A percentile compares a stretch with the other conserved stretches of the same genome.
Conservation (phyloP, 176 grass and related monocot genomes). For the Oryza rufipogon region DNA sequence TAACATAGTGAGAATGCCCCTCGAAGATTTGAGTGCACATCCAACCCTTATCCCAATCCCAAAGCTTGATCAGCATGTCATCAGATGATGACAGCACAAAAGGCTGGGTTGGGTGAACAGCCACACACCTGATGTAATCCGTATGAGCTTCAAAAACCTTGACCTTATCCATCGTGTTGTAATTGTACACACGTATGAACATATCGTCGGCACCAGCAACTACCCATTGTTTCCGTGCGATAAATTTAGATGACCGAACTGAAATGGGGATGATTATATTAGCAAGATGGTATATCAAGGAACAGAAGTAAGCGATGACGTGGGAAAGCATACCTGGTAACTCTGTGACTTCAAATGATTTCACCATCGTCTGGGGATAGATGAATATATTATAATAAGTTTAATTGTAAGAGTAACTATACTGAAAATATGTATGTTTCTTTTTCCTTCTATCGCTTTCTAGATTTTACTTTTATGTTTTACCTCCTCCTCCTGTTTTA, state of each 20-base stretch:
- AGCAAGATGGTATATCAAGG: constrained; percentile 16
- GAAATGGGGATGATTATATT: constrained; percentile 45
- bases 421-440: background rate
- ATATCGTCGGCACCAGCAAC: constrained; percentile 97
- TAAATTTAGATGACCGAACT: constrained; percentile 95
- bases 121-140: constrained; percentile 96
- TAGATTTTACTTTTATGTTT: constrained; percentile 1
- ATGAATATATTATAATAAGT: constrained; percentile 33
- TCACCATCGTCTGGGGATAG: constrained; percentile 86
- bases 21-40: constrained; percentile 98
- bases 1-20: constrained; percentile 99
- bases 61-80: constrained; percentile 99
- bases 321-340: constrained; percentile 67
- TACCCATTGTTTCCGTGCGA: constrained; percentile 93
- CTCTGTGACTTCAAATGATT: constrained; percentile 99
- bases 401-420: constrained; percentile 7
- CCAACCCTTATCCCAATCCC: constrained; percentile 99
- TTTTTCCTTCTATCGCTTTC: constrained; percentile 11
- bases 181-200: constrained; percentile 96
- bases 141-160: constrained; percentile 95
- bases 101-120: constrained; percentile 93
- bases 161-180: constrained; percentile 96
- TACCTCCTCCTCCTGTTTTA: background rate
- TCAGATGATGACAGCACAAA: constrained; percentile 97
- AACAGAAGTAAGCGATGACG: constrained; percentile 17